Base-by-base conservation (phyloP, 176 grass and related monocot genomes). In the Oropetium thomaeum region DNA sequence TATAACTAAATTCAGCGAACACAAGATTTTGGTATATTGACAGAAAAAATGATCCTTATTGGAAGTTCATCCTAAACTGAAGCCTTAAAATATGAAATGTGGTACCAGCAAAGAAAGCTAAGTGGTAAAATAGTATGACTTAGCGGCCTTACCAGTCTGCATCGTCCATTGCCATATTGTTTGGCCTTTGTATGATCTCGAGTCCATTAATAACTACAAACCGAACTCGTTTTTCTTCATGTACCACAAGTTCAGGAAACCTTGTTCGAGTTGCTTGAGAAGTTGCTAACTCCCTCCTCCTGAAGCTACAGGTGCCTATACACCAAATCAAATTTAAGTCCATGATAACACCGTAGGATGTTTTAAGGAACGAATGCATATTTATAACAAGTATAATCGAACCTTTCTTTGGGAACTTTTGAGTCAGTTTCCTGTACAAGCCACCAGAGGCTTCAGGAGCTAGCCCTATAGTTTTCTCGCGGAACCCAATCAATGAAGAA, bases 201-300 rank as follows among this genome's bases (percentile, higher is more conserved):
- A 93, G 58, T 10, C 93, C 90, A 48, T 97, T 97, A 81, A 93
- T 84, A 33, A 97, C 93, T 28, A 93, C 90, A 81, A 97, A 97
- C 53, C 93, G 90, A n/a, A 97, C 85, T 81, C 93, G 64, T 58
- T 97, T 97, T 81, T 97, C 93, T 84, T 97, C 93, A 68, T 89
- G 90, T 44, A 93, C 87, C 22, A 97, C 93, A 62, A 97, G 85
- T 70, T 97, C 90, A 81, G 93, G 90, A 81, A 93, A 93, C 45
- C n/a, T 87, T 45, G 73, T 88, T 58, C 88, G 82, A 55, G 90
- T 89, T 71, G 93, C 64, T 68, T 84, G 85, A 55, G 90, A 97
- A 49, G 90, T 97, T n/a, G 93, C 90, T 62, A 97, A 66, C 64
- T 97, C 93, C 76, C 93, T 97, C 84, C 90, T 86, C 85, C 79